Evolutionary conservation across 1,284 basidiomycete species (phyloP).

Genomic region (Trichosporon ovoides): DNA sequence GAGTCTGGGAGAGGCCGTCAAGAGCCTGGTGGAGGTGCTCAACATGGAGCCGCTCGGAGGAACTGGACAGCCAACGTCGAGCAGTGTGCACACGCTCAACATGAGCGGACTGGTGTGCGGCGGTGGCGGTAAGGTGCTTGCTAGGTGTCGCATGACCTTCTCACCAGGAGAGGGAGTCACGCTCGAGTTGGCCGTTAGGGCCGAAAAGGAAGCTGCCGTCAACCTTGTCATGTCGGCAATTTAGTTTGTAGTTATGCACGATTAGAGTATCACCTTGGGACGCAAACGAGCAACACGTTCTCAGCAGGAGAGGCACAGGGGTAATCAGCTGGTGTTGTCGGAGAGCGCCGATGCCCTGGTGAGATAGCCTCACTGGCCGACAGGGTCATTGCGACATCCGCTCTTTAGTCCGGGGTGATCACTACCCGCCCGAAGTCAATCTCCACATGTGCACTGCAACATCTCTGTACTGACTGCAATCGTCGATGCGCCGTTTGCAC

Average conservation of each 20-base stretch:
- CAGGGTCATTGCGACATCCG: too few species aligned
- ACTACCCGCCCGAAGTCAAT: background rate
- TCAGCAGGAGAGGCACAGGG: too few species aligned
- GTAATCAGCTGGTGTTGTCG: too few species aligned
- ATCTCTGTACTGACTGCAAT: background rate
- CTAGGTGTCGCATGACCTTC: constrained; percentile 92
- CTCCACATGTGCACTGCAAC: background rate
- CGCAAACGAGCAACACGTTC: too few species aligned
- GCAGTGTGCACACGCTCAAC: constrained; percentile 89
- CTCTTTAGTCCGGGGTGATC: too few species aligned
- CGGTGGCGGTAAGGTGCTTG: constrained; percentile 88
- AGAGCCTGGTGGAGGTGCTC: constrained; percentile 57
- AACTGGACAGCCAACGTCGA: constrained; percentile 70
- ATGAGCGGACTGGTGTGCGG: constrained; percentile 82
- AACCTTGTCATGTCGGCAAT: constrained; percentile 87
- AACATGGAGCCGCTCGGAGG: constrained; percentile 96
- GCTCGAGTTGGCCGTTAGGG: constrained; percentile 85
- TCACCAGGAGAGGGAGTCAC: constrained; percentile 88
- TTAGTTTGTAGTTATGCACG: constrained; percentile 45
- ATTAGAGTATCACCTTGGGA: constrained; percentile 3
- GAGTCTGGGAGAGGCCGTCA: constrained; percentile 56
- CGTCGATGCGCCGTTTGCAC: background rate
- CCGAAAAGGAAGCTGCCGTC: constrained; percentile 80
- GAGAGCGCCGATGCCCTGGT: too few species aligned
- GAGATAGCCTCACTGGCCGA: too few species aligned